Conservation (phyloP, 495 filamentous ascomycete species). For the Tuber umbilicatum region DNA sequence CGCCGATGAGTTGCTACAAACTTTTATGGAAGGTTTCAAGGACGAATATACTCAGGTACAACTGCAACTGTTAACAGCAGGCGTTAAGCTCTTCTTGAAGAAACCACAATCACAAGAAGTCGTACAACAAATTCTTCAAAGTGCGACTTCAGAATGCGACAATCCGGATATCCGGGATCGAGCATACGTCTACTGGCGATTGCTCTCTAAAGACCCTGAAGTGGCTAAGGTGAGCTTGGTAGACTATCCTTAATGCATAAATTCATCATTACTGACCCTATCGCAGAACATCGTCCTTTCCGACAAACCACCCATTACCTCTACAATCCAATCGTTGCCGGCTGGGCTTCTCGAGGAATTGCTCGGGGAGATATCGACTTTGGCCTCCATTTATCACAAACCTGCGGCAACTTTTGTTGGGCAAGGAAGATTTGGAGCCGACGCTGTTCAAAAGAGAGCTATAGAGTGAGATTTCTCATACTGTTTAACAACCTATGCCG, state of each 20-base stretch:
- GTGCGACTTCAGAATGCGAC: constrained; percentile 87
- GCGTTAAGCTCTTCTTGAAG: constrained; percentile 95
- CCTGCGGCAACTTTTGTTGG: constrained; percentile 94
- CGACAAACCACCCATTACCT: constrained; percentile 86
- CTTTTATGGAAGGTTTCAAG: constrained; percentile 85
- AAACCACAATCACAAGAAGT: constrained; percentile 84
- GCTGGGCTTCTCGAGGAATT: constrained; percentile 76
- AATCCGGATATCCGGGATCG: constrained; percentile 95
- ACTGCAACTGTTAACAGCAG: constrained; percentile 89
- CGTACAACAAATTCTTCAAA: constrained; percentile 87
- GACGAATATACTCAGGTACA: constrained; percentile 92
- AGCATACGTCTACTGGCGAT: constrained; percentile 96
- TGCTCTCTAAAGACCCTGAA: constrained; percentile 86
- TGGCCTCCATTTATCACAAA: constrained; percentile 99
- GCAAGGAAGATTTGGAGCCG: constrained; percentile 85
- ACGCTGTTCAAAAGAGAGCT: constrained; percentile 88
- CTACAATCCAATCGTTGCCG: constrained; percentile 84
- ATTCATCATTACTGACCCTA: constrained; percentile 28
- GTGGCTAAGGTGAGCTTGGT: constrained; percentile 61
- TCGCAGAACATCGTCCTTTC: constrained; percentile 78
- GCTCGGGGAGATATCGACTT: constrained; percentile 82
- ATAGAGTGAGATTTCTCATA: constrained; percentile 57
- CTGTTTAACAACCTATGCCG: constrained; percentile 20
- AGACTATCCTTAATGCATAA: background rate
- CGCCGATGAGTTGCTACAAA: constrained; percentile 77